Evolutionary conservation across 192 early-diverging fungal species (phyloP).

Genomic region (Diversispora epigaea): DNA sequence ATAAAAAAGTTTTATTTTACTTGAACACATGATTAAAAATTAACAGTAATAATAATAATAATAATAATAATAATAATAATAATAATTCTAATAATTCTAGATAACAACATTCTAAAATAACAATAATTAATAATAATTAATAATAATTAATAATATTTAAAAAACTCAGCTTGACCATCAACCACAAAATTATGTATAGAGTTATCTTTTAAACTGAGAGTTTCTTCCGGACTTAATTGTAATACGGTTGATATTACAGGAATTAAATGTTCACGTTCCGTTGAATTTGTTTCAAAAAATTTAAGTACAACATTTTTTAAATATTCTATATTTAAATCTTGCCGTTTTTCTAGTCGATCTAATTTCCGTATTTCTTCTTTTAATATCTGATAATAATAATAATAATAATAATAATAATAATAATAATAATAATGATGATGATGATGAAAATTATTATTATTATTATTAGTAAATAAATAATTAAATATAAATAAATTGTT

Average conservation of each 20-base stretch:
- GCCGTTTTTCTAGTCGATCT: conserved; percentile 59
- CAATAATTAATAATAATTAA: too few species aligned
- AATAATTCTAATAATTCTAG: too few species aligned
- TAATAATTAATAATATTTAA: too few species aligned
- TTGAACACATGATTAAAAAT: too few species aligned
- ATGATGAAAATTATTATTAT: too few species aligned
- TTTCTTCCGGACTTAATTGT: conserved; percentile 46
- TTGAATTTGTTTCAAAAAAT: conserved; percentile 52
- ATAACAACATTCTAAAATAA: too few species aligned
- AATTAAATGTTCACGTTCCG: conserved; percentile 44
- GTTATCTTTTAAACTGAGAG: conserved; percentile 39
- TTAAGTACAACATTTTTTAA: conserved; percentile 71
- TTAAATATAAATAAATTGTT: not conserved
- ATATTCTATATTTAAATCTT: conserved; percentile 67
- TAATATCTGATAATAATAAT: conserved; percentile 42
- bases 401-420: not conserved
- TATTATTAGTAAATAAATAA: too few species aligned
- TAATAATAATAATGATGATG: not conserved
- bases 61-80: too few species aligned
- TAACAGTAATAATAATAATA: too few species aligned
- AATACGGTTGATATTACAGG: conserved; percentile 47
- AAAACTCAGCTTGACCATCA: too few species aligned
- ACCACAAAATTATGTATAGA: not conserved
- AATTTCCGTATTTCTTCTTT: conserved; percentile 62
- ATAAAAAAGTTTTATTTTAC: too few species aligned